A percentile compares a stretch with the other conserved stretches of the same genome.
Conservation (phyloP, 2,329 filamentous ascomycete genomes). For the Colletotrichum sp. region DNA sequence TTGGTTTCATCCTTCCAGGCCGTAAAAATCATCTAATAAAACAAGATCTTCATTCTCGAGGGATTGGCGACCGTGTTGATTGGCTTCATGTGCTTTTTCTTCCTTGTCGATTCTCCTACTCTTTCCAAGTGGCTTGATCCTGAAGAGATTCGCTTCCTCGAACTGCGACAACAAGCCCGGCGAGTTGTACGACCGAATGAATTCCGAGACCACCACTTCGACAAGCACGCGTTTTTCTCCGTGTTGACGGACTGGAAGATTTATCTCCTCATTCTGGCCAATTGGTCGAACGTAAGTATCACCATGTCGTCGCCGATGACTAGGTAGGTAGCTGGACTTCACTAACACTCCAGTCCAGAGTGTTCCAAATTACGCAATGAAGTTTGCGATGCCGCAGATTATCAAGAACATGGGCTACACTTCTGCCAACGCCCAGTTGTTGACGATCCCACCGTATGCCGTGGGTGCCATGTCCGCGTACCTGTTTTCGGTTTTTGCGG, state of each 20-base stretch:
- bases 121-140: constrained; percentile 39
- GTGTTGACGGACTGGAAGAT: constrained; percentile 54
- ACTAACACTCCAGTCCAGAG: neutral
- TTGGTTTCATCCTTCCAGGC: no score
- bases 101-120: constrained; percentile 48
- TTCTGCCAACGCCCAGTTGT: constrained; percentile 32
- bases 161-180: constrained; percentile 39
- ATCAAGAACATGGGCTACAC: constrained; percentile 46
- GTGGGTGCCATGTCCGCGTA: constrained; percentile 36
- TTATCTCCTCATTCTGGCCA: constrained; percentile 44
- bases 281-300: constrained; percentile 44
- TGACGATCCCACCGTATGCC: constrained; percentile 41
- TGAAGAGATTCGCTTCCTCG: constrained; percentile 45
- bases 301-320: no score
- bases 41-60: constrained; percentile 57
- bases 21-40: neutral
- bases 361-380: constrained; percentile 37
- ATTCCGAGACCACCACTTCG: constrained; percentile 33
- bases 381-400: constrained; percentile 42
- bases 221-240: constrained; percentile 36
- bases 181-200: constrained; percentile 25
- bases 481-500: constrained; percentile 37
- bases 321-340: no score
- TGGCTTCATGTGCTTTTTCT: constrained; percentile 44
- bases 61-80: constrained; percentile 47